Base-by-base conservation (phyloP, 2,329 filamentous ascomycete genomes). In the Chaetomium strumarium region DNA sequence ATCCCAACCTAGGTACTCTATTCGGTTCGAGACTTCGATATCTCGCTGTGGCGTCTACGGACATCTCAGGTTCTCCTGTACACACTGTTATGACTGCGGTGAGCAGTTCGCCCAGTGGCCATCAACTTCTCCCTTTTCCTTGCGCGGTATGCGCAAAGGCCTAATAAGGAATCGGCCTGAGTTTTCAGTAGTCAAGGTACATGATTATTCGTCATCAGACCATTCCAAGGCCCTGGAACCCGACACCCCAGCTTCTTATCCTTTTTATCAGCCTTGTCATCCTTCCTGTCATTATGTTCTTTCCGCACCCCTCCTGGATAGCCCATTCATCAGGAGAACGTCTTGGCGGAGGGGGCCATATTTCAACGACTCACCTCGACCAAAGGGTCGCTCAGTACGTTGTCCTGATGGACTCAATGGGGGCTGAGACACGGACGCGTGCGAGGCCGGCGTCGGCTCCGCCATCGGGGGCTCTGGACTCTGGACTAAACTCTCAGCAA, bases 291-390 rank as follows among this genome's bases (percentile, higher is more conserved):
- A 57, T 75, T 75, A 33, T 70, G 71, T 2, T 80, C 75, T 58
- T 78, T 75, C 3, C 72, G 72, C 1, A 71, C 63, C 30, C 63
- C 60, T 75, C 78, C 57, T 77, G 75, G 9, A 75, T 67, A 19
- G 75, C 74, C 16, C 75, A 76, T 74, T 29, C 36, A 42, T 75
- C 33, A 10, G 33, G 5, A 14, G 34, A 5, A 75, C 58, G 72
- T 72, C 75, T 58, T 57, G 42, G 52, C 58, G 44, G 51, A 31
- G 45, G 24, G 29, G 13, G 9, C 2, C 38, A 34, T 13, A 42
- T 38, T 37, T 52, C 52, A 36, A 19, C 33, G 14, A 67, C 68
- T 70, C 66, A 73, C 75, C 71, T 69, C 73, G 68, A 34, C 75
- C 71, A 58, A 75, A 71, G 53, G 72, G 72, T 45, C 77, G 60